Conservation (phyloP, 2,329 filamentous ascomycete genomes). For the Pyricularia sp. region DNA sequence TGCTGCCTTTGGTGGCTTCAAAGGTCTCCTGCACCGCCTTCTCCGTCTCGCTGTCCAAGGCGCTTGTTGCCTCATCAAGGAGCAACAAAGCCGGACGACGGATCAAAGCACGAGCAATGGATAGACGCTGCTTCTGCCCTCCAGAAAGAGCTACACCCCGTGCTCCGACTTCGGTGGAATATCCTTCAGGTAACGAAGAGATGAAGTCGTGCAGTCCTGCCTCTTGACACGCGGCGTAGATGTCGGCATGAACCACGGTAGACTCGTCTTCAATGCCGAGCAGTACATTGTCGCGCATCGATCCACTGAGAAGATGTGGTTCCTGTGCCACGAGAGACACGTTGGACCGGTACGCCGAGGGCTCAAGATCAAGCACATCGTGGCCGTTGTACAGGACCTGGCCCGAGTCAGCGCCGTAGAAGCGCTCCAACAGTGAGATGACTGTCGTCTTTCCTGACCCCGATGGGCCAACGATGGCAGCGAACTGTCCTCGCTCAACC, state of each 20-base stretch:
- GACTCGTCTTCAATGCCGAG: slow-evolving; percentile 32
- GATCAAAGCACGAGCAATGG: slow-evolving; percentile 55
- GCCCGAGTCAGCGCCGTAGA: slow-evolving; percentile 47
- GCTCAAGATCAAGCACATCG: slow-evolving; percentile 36
- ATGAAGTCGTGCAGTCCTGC: slow-evolving; percentile 67
- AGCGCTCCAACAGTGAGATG: slow-evolving; percentile 32
- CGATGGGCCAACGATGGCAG: slow-evolving; percentile 48
- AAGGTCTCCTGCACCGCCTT: slow-evolving; percentile 44
- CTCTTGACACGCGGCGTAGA: slow-evolving; percentile 44
- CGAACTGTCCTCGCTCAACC: slow-evolving; percentile 24
- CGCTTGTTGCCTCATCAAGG: slow-evolving; percentile 60
- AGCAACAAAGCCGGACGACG: slow-evolving; percentile 53
- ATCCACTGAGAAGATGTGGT: slow-evolving; percentile 61
- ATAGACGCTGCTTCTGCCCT: slow-evolving; percentile 56
- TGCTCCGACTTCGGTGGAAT: slow-evolving; percentile 2
- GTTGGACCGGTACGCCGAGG: background rate
- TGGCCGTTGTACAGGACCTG: slow-evolving; percentile 35
- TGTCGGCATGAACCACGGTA: slow-evolving; percentile 37
- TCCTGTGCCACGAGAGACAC: slow-evolving; percentile 40
- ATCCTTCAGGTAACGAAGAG: slow-evolving; percentile 42
- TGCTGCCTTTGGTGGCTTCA: slow-evolving; percentile 27
- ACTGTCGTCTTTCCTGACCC: slow-evolving; percentile 50
- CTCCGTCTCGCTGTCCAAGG: slow-evolving; percentile 51
- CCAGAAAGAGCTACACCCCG: slow-evolving; percentile 37
- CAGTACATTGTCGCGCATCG: slow-evolving; percentile 57